Evolutionary conservation across 441 rosid genomes (phyloP).

Genomic region (Viola pubescens): DNA sequence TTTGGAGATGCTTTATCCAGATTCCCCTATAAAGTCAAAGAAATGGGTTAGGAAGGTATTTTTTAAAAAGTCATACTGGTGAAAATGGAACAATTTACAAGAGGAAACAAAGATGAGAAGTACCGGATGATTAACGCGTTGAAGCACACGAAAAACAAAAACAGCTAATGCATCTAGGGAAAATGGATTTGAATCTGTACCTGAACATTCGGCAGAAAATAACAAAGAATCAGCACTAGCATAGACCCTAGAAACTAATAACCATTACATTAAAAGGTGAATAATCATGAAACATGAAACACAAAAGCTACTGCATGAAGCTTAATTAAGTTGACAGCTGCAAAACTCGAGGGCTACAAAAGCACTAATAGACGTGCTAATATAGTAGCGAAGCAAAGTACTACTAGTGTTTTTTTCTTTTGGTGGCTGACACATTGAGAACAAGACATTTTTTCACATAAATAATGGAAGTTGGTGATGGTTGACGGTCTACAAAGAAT

Average conservation of each 20-base stretch:
- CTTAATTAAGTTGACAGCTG: no score
- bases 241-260: no score
- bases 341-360: no score
- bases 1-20: slow-evolving; percentile 81
- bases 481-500: neutral
- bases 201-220: slow-evolving; percentile 32
- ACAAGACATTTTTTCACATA: no score
- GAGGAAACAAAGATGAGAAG: slow-evolving; percentile 15
- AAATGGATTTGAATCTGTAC: slow-evolving; percentile 80
- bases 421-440: no score
- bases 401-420: no score
- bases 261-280: no score
- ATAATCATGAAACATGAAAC: neutral
- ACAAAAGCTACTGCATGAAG: neutral
- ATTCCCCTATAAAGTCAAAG: slow-evolving; percentile 58
- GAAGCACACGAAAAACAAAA: slow-evolving; percentile 84
- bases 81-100: slow-evolving; percentile 1
- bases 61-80: neutral
- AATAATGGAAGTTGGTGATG: no score
- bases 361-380: no score
- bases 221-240: slow-evolving; percentile 2
- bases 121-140: slow-evolving; percentile 89
- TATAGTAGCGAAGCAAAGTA: no score
- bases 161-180: slow-evolving; percentile 89
- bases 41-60: slow-evolving; percentile 13